A percentile compares a stretch with the other conserved stretches of the same genome.
Conservation (phyloP, 345 rosid genomes). For the Melaleuca quinquenervia region DNA sequence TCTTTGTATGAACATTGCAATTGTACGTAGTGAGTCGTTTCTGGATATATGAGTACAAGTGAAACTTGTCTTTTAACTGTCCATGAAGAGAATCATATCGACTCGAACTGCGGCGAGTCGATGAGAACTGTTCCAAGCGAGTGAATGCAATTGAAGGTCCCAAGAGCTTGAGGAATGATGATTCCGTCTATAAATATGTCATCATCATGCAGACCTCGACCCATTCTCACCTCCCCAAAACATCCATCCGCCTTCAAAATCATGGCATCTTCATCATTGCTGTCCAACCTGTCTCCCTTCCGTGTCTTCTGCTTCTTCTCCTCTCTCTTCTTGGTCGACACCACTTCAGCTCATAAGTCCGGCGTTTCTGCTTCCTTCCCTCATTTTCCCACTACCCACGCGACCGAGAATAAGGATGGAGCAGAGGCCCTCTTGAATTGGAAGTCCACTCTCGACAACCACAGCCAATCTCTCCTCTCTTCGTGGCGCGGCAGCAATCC, state of each 20-base stretch:
- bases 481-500: background rate
- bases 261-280: fast-evolving
- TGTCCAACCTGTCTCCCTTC: background rate
- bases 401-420: fast-evolving
- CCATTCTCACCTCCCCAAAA: background rate
- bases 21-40: background rate
- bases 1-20: background rate
- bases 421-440: background rate
- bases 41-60: background rate
- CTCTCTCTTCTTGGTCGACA: background rate
- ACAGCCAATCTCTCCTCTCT: background rate
- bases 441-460: background rate
- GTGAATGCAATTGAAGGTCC: background rate
- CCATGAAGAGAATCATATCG: background rate
- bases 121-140: slow-evolving; percentile 10
- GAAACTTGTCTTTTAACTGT: background rate
- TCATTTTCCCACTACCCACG: background rate
- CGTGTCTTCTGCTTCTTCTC: background rate
- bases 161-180: background rate
- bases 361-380: fast-evolving
- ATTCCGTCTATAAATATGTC: fast-evolving
- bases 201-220: background rate
- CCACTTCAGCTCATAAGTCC: background rate
- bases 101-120: slow-evolving; percentile 10
- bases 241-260: background rate